Evolutionary conservation across 2,329 filamentous ascomycete genomes (phyloP).

Genomic region (Colletotrichum spaethianum): DNA sequence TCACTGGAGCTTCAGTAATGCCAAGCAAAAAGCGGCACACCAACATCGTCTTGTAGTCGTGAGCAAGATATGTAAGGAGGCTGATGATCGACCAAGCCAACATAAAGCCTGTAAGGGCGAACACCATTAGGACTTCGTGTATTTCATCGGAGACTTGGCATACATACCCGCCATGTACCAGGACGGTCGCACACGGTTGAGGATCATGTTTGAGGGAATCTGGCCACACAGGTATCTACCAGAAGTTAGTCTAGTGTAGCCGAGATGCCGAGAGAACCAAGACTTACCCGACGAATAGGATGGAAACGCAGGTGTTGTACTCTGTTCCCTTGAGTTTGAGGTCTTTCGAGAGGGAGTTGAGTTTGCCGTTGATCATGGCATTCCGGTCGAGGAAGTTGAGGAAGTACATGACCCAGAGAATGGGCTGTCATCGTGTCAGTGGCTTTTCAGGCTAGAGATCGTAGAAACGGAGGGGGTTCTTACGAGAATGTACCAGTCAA

Average conservation of each 20-base stretch:
- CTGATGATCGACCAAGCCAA: constrained; percentile 37
- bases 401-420: constrained; percentile 43
- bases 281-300: constrained; percentile 41
- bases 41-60: constrained; percentile 31
- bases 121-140: constrained; percentile 7
- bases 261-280: constrained; percentile 48
- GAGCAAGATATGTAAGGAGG: constrained; percentile 28
- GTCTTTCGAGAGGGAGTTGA: constrained; percentile 48
- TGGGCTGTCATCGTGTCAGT: constrained; percentile 49
- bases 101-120: constrained; percentile 32
- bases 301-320: constrained; percentile 47
- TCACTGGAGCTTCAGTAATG: constrained; percentile 36
- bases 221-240: constrained; percentile 34
- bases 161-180: constrained; percentile 36
- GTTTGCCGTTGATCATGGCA: constrained; percentile 47
- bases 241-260: constrained; percentile 1
- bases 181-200: constrained; percentile 46
- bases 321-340: constrained; percentile 47
- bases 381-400: constrained; percentile 49
- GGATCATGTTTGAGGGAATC: constrained; percentile 52
- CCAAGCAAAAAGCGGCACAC: constrained; percentile 37
- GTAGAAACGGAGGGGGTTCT: background rate
- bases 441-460: too few relatives aligned
- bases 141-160: constrained; percentile 13
- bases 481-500: constrained; percentile 53